Evolutionary conservation across 306 rosid species (phyloP), one percentile per base, ranked within the genome.

Genomic region (Ormosia emarginata): DNA sequence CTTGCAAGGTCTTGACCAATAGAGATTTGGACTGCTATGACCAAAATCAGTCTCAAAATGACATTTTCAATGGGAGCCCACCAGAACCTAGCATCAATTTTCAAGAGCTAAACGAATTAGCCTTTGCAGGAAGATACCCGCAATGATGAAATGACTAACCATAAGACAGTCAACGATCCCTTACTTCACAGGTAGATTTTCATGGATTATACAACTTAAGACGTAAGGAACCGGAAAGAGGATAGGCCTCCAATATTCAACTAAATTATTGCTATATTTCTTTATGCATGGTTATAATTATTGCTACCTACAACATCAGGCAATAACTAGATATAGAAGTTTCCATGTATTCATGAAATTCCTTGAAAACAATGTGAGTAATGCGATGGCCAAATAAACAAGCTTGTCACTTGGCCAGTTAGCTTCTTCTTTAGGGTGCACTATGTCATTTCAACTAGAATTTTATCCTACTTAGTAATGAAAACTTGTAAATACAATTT

Each of bases 61-160:
- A 49, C 55, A 85, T 87, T 52, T 50, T 87, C 77, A 82, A 66
- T 56, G 80, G 41, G 43, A 70, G 33, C 39, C 72, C 62, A 67
- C 56, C 69, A 7, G 79, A 82, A 72, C 65, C 84, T 66, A 75
- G 59, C 78, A 75, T 78, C 79, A 73, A 72, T 66, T 85, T 89
- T 62, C 86, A 87, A 78, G 85, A 80, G 40, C 77, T 82, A 65
- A 79, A 76, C 10, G 86, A 82, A 81, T 72, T 79, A 61, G 62
- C 78, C 72, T 86, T 88, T 77, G 44, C 83, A 37, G 82, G 71
- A 17, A 79, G 84, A 41, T 83, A 79, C 75, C 80, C 55, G 0
- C 67, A 61, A 39, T 47, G 69, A 74, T 79, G 73, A 79, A 78
- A 69, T 59, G 40, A 70, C 36, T 44, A 34, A 77, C 18, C 11